Evolutionary conservation across 2,329 filamentous ascomycete species (phyloP).

Genomic region (Cladosporium sphaerospermum): DNA sequence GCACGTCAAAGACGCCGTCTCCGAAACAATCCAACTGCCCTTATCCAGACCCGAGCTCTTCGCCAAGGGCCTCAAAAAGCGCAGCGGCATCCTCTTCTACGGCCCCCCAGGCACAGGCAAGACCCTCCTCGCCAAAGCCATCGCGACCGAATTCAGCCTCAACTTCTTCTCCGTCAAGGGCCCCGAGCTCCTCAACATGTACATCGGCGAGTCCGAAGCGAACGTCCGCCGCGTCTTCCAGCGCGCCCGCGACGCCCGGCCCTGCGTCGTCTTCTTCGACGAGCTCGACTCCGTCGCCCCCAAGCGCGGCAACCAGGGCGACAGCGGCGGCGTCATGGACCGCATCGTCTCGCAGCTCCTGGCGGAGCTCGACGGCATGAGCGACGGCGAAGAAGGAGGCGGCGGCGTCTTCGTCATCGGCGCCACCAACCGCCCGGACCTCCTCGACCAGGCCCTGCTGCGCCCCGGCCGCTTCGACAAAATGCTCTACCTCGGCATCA

Average conservation of each 20-base stretch:
- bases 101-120: constrained; percentile 88
- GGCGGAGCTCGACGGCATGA: constrained; percentile 96
- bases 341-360: constrained; percentile 91
- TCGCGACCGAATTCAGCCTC: constrained; percentile 86
- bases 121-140: constrained; percentile 86
- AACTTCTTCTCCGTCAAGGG: constrained; percentile 95
- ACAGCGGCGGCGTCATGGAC: constrained; percentile 97
- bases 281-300: constrained; percentile 90
- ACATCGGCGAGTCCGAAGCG: constrained; percentile 88
- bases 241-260: constrained; percentile 74
- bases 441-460: constrained; percentile 83
- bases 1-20: constrained; percentile 94
- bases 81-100: constrained; percentile 87
- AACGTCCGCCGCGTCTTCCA: constrained; percentile 88
- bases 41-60: constrained; percentile 89
- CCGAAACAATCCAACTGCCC: constrained; percentile 91
- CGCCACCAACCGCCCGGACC: constrained; percentile 88
- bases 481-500: constrained; percentile 95
- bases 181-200: constrained; percentile 89
- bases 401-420: constrained; percentile 95
- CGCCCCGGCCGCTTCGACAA: constrained; percentile 93
- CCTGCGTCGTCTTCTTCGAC: constrained; percentile 90
- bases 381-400: constrained; percentile 71
- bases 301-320: constrained; percentile 93
- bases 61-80: constrained; percentile 96